A percentile compares a stretch with the other conserved stretches of the same genome.
phyloP scores from a whole-genome alignment of 1,284 basidiomycete genomes.

The Melampsora americana region DNA sequence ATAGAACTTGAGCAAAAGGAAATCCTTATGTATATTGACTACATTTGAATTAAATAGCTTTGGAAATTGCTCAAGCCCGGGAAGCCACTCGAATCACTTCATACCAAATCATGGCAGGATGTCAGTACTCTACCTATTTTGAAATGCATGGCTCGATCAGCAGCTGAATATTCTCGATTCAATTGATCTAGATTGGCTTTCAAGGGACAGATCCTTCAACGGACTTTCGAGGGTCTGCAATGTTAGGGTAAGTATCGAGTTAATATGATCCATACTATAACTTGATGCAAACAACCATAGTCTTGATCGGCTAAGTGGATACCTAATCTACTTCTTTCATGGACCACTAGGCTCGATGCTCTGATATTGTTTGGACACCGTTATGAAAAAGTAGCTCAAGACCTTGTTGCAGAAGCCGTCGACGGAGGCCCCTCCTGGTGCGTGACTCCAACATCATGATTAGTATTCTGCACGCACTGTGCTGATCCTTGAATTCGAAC shows the following conservation, averaged over 20 bases:
- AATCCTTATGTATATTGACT: background rate
- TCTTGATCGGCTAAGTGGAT: background rate
- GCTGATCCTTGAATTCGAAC: background rate
- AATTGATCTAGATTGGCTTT: slow-evolving; percentile 25
- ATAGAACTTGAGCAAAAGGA: background rate
- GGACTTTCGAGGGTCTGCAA: slow-evolving; percentile 25
- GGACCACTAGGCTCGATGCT: slow-evolving; percentile 19
- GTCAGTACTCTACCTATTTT: background rate
- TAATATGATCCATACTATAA: background rate
- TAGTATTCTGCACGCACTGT: background rate
- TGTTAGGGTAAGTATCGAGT: slow-evolving; percentile 11
- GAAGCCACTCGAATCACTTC: slow-evolving; percentile 19
- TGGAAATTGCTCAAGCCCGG: slow-evolving; percentile 21
- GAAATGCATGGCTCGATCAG: background rate
- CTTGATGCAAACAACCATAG: background rate
- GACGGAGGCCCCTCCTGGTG: slow-evolving; percentile 31
- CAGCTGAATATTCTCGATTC: background rate
- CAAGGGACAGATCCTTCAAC: slow-evolving; percentile 32
- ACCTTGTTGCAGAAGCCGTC: slow-evolving; percentile 29
- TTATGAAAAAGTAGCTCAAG: slow-evolving; percentile 22
- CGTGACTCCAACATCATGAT: background rate
- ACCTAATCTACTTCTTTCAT: background rate
- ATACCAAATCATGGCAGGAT: slow-evolving; percentile 31
- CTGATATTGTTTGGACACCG: slow-evolving; percentile 23
- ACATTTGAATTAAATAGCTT: slow-evolving; percentile 4